Conservation (phyloP, 371 early-diverging fungal species). For the Mucor indicus region DNA sequence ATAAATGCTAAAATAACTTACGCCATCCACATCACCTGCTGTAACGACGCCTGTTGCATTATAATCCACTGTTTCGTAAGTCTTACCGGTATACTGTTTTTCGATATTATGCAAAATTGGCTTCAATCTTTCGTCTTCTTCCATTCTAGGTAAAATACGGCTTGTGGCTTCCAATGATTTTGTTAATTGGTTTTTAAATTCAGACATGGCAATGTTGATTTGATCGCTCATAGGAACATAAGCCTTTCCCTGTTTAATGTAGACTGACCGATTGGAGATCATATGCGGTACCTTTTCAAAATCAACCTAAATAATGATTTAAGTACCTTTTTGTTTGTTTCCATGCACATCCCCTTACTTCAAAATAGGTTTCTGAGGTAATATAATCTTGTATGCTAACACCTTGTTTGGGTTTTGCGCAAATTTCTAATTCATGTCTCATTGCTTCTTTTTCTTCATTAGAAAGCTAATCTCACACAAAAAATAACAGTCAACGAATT, state of each 20-base stretch:
- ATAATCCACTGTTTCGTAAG: slow-evolving; percentile 40
- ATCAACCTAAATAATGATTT: slow-evolving; percentile 53
- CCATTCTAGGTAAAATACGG: slow-evolving; percentile 81
- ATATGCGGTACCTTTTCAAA: slow-evolving; percentile 85
- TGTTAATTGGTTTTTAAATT: slow-evolving; percentile 65
- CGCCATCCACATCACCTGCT: slow-evolving; percentile 65
- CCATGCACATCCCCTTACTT: slow-evolving; percentile 21
- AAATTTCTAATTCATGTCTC: slow-evolving; percentile 7
- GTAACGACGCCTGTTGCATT: slow-evolving; percentile 49
- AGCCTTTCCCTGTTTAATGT: slow-evolving; percentile 76
- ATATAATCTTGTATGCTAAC: slow-evolving; percentile 21
- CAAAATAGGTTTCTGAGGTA: slow-evolving; percentile 48
- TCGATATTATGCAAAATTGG: slow-evolving; percentile 86
- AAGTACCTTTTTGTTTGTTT: too few species aligned
- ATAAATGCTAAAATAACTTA: slow-evolving; percentile 17
- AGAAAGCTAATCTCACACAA: slow-evolving; percentile 6
- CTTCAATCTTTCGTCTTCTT: slow-evolving; percentile 90
- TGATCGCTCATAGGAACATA: slow-evolving; percentile 81
- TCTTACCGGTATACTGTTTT: slow-evolving; percentile 75
- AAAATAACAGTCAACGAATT: too few species aligned
- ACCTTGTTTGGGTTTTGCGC: slow-evolving; percentile 3
- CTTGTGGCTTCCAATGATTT: slow-evolving; percentile 33
- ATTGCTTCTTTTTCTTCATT: slow-evolving; percentile 19
- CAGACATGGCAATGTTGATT: slow-evolving; percentile 70
- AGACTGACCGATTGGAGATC: slow-evolving; percentile 69